A percentile compares a stretch with the other conserved stretches of the same genome.
These are phyloP conservation scores for Rusavskia elegans DNA, from an alignment of 495 filamentous ascomycete genomes.

Conservation along the genomic window DNA sequence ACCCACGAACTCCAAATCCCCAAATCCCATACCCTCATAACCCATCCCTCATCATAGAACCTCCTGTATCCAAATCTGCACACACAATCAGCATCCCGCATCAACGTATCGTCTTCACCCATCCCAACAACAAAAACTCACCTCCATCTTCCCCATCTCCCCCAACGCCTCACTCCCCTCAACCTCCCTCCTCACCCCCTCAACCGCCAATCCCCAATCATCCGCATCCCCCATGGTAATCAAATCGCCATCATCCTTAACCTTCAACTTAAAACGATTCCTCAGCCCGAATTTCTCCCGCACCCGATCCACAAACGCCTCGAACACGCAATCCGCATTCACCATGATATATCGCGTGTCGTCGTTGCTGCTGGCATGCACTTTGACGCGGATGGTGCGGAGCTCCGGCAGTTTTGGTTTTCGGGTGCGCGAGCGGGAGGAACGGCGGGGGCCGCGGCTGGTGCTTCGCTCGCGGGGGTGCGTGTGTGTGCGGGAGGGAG, in stretches of 20 bases:
- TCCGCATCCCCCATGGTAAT: conserved; percentile 96
- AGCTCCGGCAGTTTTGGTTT: conserved; percentile 24
- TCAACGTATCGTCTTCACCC: background rate
- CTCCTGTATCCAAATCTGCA: conserved; percentile 10
- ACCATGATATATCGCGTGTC: conserved; percentile 95
- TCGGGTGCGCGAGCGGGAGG: conserved; percentile 14
- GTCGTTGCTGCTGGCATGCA: conserved; percentile 47
- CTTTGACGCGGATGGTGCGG: conserved; percentile 68
- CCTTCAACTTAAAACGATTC: conserved; percentile 73
- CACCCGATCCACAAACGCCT: conserved; percentile 59
- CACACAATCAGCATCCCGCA: background rate
- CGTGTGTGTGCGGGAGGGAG: background rate
- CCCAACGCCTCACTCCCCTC: conserved; percentile 59
- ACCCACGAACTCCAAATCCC: no score
- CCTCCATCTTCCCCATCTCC: conserved; percentile 93
- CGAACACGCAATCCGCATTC: conserved; percentile 50
- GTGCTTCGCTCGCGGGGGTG: conserved; percentile 5
- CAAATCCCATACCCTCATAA: background rate
- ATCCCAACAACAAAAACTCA: conserved; percentile 29
- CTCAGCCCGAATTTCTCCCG: conserved; percentile 70
- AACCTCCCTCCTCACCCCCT: conserved; percentile 37
- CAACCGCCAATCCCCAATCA: conserved; percentile 76
- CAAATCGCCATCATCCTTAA: conserved; percentile 80
- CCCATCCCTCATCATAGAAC: background rate
- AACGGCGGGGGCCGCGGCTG: conserved; percentile 10